Base-by-base conservation (phyloP, 805 yeast species). In the Candida maltosa region DNA sequence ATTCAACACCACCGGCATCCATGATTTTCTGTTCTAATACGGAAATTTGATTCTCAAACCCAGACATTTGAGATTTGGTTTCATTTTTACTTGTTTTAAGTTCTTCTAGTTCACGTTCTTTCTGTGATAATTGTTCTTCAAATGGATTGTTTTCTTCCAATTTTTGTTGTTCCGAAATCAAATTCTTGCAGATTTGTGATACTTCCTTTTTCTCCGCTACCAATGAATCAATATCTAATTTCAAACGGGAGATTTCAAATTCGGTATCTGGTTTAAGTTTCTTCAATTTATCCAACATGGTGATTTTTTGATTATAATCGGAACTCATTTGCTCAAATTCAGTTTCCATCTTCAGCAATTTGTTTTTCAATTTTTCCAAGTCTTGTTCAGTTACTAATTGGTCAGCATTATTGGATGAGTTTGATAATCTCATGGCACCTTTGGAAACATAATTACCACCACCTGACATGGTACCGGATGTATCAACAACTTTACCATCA, bases 381-480 rank as follows among this genome's bases (percentile, higher is more conserved):
- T 80, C 86, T 33, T 33, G 21, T 12, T 71, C 78, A 16, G 76
- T 78, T 3, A 81, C 67, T 10, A 73, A 55, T n/a, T 64, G 69
- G 37, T 45, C 51, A 10, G 37, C 44, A 16, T 47, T 49, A 6
- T 41, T 41, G 1, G 63, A 47, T 4, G 63, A 60, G 14, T 33
- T 36, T 11, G 65, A 53, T 26, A 73, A 60, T 39, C 71, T 77
- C 95, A 93, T 87, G 2, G 83, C 81, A 5, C 97, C 98, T 33
- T 73, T 73, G 12, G 75, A 70, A 6, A 71, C 74, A 26, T 73
- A 66, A 36, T 70, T 74, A 35, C 97, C 98, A 61, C 99, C 99
- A 49, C 99, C 99, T 31, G 95, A 79, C 81, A 94, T 80, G 1
- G 97, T 86, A 58, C 99, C 99, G 2, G 95, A 84, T 11, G 82